Base-by-base conservation (phyloP, 148 eudicot species). In the Nepenthes mirabilis region DNA sequence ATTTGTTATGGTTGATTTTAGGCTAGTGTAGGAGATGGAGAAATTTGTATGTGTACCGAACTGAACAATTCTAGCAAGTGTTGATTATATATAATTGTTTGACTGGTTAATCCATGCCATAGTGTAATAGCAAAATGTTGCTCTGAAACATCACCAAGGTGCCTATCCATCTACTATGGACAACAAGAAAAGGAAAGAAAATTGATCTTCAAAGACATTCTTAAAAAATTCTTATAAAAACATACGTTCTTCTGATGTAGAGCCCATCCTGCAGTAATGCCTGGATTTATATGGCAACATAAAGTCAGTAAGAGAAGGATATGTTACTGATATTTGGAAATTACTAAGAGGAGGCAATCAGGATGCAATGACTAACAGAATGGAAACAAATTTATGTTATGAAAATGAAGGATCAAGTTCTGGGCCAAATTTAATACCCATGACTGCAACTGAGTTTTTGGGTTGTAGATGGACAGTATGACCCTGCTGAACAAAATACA, bases 401-500 rank as follows among this genome's bases (percentile, higher is more conserved):
- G 57, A 10, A 1, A 55, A 45, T n/a, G 9, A 35, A 40, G 14
- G 45, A 52, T 36, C 23, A 52, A 70, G 73, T 9, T 64, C 64
- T 60, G 52, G 52, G 71, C 71, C 55, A 51, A 71, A 64, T 37
- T 57, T 32, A 75, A 61, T 87, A 91, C 97, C 95, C 90, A 59
- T 69, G 55, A 58, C 74, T 71, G 64, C 97, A 91, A 40, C 78
- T 34, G 59, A 70, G 43, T 75, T 73, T 72, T 58, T 78, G 36
- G 14, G 64, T 75, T 37, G 86, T 84, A 37, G 84, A 80, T 33
- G 99, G 95, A 72, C 99, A 93, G 59, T 76, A 89, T 66, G 87
- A 80, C n/a, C 99, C 97, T 13, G 96, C 85, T 56, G 85, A 62
- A 63, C 99, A 93, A 64, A 93, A 93, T 43, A 80, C 36, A 61